Evolutionary conservation across 164 flowering plant genomes (phyloP), one percentile per base, ranked within the genome.

Genomic region (Pachysandra terminalis): DNA sequence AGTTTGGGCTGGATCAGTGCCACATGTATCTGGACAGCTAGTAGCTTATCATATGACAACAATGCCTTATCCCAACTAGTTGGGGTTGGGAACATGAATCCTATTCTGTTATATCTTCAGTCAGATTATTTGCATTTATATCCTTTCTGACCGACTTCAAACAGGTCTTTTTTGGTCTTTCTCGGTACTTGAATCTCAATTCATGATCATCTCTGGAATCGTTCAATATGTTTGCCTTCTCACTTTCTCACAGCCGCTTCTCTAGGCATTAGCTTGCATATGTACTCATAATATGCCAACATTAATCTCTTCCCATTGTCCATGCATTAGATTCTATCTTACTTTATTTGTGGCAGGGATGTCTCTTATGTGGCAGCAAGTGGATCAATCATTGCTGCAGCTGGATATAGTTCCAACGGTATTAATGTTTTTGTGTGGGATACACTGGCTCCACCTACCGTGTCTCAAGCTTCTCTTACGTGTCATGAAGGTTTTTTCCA

Each of bases 371-470:
- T 90, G 67, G 80, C 90, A 69, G 82, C 91, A 19, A 91, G 98
- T 78, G 99, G 99, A 67, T 93, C 99, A 56, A 80, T 96, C 58
- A 80, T 93, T 73, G 98, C 95, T 80, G 95, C 87, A 0, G 86
- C 95, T 72, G 99, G 99, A 59, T 79, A 83, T 73, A 85, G 90
- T 75, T 79, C 91, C 37, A 83, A 75, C 81, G 85, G 84, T 63
- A 83, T 84, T 56, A 96, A 96, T 80, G 94, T 90, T 65, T 91
- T 96, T 68, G 71, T 96, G 70, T 93, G 98, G 99, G 99, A 96
- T 74, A 93, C 97, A 32, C 74, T 93, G 73, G 99, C 99, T 72
- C 99, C 98, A 57, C 88, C 89, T 41, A 61, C 90, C 32, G 84
- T 88, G 27, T 88, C 99, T 32, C 96, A 80, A 73, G 98, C 96